These are phyloP conservation scores for Globisporangium perplexum DNA, from an alignment of 352 stramenopile genomes.

Conservation along the genomic window DNA sequence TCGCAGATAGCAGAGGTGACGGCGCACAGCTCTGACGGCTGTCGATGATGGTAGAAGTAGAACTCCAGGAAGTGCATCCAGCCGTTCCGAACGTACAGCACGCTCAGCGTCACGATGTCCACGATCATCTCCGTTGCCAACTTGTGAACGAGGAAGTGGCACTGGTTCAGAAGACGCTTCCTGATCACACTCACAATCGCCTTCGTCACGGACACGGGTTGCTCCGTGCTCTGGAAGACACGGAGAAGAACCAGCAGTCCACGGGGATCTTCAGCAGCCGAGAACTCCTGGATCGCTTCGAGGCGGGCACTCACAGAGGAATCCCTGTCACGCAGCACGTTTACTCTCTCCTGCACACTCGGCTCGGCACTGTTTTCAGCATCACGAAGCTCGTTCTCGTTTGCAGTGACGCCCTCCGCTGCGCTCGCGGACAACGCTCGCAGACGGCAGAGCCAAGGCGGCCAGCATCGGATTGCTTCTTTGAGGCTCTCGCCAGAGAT, in stretches of 20 bases:
- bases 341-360: conserved; percentile 47
- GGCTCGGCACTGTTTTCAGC: conserved; percentile 1
- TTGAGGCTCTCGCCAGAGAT: conserved; percentile 44
- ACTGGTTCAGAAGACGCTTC: conserved; percentile 40
- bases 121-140: conserved; percentile 57
- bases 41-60: conserved; percentile 52
- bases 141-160: conserved; percentile 30
- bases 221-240: conserved; percentile 39
- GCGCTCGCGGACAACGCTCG: conserved; percentile 25
- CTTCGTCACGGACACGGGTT: conserved; percentile 30
- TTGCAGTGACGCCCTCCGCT: conserved; percentile 3
- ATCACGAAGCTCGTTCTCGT: background rate
- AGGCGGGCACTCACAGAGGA: conserved; percentile 35
- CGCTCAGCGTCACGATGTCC: conserved; percentile 65
- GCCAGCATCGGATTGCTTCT: conserved; percentile 72
- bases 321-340: conserved; percentile 44
- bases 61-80: conserved; percentile 82
- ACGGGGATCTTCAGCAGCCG: conserved; percentile 23
- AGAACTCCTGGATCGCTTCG: conserved; percentile 54
- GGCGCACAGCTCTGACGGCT: conserved; percentile 36
- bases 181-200: conserved; percentile 51
- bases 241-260: conserved; percentile 58
- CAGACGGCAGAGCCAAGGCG: conserved; percentile 53
- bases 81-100: conserved; percentile 65
- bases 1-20: conserved; percentile 40